phyloP scores from a whole-genome alignment of 73 alveolate species.

The Tetrahymena elliotti region DNA sequence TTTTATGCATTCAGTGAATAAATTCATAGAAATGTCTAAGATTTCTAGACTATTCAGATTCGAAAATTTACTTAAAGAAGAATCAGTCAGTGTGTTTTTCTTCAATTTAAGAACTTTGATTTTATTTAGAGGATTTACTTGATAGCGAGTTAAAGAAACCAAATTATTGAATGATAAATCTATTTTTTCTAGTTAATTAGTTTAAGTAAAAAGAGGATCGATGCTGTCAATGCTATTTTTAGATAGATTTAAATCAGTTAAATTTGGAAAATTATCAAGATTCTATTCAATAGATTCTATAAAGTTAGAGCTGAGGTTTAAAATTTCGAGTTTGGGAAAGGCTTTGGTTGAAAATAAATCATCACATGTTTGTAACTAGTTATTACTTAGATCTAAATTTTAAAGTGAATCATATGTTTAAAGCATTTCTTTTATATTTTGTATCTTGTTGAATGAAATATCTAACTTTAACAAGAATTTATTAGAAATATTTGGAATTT shows the following conservation, averaged over 20 bases:
- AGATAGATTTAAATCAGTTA: not conserved
- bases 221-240: not conserved
- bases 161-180: not conserved
- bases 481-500: not conserved
- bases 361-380: not conserved
- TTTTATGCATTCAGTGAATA: not conserved
- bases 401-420: not conserved
- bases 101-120: not conserved
- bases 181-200: not conserved
- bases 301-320: not conserved
- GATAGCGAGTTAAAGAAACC: not conserved
- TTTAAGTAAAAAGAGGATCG: not conserved
- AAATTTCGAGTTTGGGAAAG: not conserved
- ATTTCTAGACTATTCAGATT: not conserved
- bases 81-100: not conserved
- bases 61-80: not conserved
- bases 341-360: not conserved
- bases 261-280: not conserved
- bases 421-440: not conserved
- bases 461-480: not conserved
- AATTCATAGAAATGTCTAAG: not conserved
- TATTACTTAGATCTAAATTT: not conserved
- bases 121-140: not conserved
- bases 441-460: not conserved
- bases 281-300: not conserved